Percentiles rank a stretch among this genome's conserved stretches.
phyloP scores from a whole-genome alignment of 495 filamentous ascomycete species.

The Aspergillus bridgeri region DNA sequence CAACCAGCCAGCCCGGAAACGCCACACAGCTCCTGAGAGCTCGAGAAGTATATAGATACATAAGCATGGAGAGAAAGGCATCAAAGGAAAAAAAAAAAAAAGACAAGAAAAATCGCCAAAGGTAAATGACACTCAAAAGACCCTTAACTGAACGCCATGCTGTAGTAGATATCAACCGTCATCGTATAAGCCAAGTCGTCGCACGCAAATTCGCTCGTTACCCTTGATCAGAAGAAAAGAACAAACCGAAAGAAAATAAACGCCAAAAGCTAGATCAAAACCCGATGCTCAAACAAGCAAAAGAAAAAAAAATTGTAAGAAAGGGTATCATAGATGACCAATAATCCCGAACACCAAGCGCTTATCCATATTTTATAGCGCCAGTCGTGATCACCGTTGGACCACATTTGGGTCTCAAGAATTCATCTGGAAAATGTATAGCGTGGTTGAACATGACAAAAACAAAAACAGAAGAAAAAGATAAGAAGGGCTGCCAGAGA shows the following conservation, averaged over 20 bases:
- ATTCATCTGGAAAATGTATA: background rate
- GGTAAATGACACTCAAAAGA: background rate
- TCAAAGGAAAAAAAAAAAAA: no score
- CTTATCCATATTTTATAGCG: slow-evolving; percentile 17
- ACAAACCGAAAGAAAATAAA: background rate
- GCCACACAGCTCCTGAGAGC: background rate
- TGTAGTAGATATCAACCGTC: background rate
- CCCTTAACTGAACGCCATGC: background rate
- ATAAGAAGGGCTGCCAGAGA: background rate
- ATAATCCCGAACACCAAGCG: slow-evolving; percentile 22
- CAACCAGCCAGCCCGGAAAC: no score
- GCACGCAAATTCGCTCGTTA: background rate
- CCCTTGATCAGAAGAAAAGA: background rate
- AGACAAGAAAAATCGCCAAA: background rate
- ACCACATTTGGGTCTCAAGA: slow-evolving; percentile 4
- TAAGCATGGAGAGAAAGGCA: background rate
- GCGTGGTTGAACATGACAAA: background rate
- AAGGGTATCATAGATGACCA: slow-evolving; percentile 25
- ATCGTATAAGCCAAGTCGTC: background rate
- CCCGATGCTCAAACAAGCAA: background rate
- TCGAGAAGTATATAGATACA: background rate
- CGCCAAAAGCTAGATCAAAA: background rate
- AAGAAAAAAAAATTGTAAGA: slow-evolving; percentile 14
- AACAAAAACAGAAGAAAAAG: background rate
- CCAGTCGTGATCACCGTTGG: slow-evolving; percentile 16